These are phyloP conservation scores for Vitis hybrid DNA, from an alignment of 177 flowering plant genomes.

Conservation along the genomic window DNA sequence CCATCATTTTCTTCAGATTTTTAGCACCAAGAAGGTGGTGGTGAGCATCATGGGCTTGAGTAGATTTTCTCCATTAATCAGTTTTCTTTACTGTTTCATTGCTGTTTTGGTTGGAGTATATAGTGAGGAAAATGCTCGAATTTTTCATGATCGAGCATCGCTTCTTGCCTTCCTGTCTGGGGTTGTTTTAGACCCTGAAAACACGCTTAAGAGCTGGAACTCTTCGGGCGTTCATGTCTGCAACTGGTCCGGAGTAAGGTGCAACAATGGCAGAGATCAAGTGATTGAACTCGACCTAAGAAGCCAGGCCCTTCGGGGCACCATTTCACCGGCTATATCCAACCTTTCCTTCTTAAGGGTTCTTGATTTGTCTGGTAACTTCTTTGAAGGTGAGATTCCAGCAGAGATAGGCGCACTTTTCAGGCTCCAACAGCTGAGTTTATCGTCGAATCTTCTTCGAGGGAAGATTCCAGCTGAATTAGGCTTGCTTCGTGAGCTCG, in stretches of 20 bases:
- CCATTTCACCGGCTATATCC: conserved; percentile 57
- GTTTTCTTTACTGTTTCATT: conserved; percentile 21
- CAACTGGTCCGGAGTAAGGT: conserved; percentile 66
- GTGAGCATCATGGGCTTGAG: conserved; percentile 20
- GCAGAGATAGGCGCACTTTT: conserved; percentile 49
- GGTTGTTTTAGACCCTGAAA: conserved; percentile 47
- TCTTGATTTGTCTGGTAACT: conserved; percentile 73
- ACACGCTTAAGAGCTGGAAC: conserved; percentile 52
- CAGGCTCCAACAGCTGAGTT: conserved; percentile 52
- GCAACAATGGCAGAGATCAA: conserved; percentile 27
- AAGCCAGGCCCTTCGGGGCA: conserved; percentile 49
- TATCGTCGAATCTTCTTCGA: conserved; percentile 56
- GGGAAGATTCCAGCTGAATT: conserved; percentile 59
- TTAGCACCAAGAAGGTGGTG: background rate
- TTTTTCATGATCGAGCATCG: conserved; percentile 39
- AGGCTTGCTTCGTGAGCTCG: conserved; percentile 47
- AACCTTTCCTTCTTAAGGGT: conserved; percentile 46
- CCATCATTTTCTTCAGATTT: background rate
- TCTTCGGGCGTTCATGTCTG: conserved; percentile 48
- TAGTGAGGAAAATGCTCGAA: conserved; percentile 13
- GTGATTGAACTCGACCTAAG: conserved; percentile 60
- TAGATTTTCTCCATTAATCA: conserved; percentile 20
- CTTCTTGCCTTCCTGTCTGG: conserved; percentile 56
- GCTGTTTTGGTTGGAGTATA: conserved; percentile 10
- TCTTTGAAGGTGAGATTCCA: conserved; percentile 64